Evolutionary conservation across 495 filamentous ascomycete genomes (phyloP).

Genomic region (Trichoderma reesei): DNA sequence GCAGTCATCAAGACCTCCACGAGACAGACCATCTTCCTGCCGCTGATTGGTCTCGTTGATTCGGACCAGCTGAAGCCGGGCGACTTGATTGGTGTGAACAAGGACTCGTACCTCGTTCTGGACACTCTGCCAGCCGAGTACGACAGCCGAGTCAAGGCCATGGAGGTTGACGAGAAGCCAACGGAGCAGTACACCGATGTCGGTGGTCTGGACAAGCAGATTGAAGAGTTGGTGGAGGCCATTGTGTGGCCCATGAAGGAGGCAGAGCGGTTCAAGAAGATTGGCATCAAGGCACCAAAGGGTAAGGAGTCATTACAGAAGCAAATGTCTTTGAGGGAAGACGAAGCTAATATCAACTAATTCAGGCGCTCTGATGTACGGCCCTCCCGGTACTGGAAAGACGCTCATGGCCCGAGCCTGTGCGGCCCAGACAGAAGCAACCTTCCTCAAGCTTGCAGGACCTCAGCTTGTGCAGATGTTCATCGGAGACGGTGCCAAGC

Average conservation of each 20-base stretch:
- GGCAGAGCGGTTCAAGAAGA: slow-evolving; percentile 97
- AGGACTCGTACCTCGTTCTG: slow-evolving; percentile 97
- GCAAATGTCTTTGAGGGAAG: not conserved
- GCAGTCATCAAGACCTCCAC: slow-evolving; percentile 99
- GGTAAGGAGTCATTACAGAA: slow-evolving; percentile 43
- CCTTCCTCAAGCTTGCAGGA: slow-evolving; percentile 96
- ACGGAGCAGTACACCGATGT: slow-evolving; percentile 99
- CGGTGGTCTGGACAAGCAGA: slow-evolving; percentile 96
- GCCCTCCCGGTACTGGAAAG: slow-evolving; percentile 93
- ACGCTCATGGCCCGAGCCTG: slow-evolving; percentile 95
- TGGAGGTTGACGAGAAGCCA: slow-evolving; percentile 99
- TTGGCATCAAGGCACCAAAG: slow-evolving; percentile 99
- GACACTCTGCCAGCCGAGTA: slow-evolving; percentile 99
- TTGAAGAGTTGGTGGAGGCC: slow-evolving; percentile 98
- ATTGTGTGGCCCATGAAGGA: slow-evolving; percentile 99
- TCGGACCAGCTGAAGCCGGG: slow-evolving; percentile 85
- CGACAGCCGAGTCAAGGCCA: slow-evolving; percentile 97
- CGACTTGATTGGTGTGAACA: slow-evolving; percentile 97
- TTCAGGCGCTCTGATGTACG: slow-evolving; percentile 93
- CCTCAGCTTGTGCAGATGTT: slow-evolving; percentile 99
- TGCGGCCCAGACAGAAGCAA: slow-evolving; percentile 95
- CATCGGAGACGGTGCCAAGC: slow-evolving; percentile 96
- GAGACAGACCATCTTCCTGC: slow-evolving; percentile 96
- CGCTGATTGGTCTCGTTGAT: slow-evolving; percentile 94
- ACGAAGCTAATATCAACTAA: not conserved